A percentile compares a stretch with the other conserved stretches of the same genome.
Evolutionary conservation across 768 basidiomycete genomes (phyloP).

Genomic region (Obba rivulosa): DNA sequence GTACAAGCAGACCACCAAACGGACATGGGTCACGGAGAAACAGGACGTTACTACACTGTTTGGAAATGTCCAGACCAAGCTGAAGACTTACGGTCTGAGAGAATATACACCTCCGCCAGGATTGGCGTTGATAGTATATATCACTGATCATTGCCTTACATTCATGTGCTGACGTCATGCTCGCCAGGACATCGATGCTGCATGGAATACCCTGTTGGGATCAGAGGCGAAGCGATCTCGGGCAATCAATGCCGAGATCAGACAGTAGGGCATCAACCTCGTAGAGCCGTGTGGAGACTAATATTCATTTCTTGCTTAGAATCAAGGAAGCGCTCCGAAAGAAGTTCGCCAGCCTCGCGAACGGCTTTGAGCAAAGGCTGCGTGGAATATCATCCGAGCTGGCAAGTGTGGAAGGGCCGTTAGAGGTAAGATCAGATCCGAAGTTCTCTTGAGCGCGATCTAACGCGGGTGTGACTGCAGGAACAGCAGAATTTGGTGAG

Average conservation of each 20-base stretch:
- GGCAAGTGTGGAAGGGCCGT: constrained; percentile 66
- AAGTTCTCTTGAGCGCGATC: background rate
- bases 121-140: constrained; percentile 50
- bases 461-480: constrained; percentile 29
- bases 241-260: constrained; percentile 84
- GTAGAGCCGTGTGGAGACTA: no score
- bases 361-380: constrained; percentile 67
- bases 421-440: constrained; percentile 49
- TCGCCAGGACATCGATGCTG: constrained; percentile 63
- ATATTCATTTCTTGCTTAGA: constrained; percentile 33
- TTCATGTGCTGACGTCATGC: background rate
- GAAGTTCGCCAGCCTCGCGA: constrained; percentile 72
- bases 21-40: constrained; percentile 84
- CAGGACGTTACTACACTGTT: constrained; percentile 86
- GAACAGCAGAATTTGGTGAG: constrained; percentile 69
- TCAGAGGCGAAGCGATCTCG: constrained; percentile 76
- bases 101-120: constrained; percentile 80
- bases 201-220: constrained; percentile 67
- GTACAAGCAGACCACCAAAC: constrained; percentile 84
- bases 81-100: constrained; percentile 82
- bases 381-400: constrained; percentile 65
- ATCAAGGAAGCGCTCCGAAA: constrained; percentile 79
- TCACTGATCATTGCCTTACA: background rate
- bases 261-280: constrained; percentile 56
- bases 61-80: constrained; percentile 90